phyloP scores from a whole-genome alignment of 306 rosid species.

The Quercus wislizeni region DNA sequence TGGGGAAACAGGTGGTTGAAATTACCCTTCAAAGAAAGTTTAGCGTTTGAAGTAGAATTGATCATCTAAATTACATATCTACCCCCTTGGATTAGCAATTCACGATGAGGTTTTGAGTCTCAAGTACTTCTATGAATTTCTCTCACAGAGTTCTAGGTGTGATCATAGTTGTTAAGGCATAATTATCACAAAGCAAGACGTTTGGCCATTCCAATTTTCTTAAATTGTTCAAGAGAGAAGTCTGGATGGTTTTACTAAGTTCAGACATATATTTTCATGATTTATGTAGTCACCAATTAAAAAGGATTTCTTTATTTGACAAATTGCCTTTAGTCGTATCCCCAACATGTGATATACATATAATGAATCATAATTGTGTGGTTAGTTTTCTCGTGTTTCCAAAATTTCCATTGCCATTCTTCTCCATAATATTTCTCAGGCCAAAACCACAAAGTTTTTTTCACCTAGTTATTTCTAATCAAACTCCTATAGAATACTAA shows the following conservation, averaged over 20 bases:
- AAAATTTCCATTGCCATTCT: background rate
- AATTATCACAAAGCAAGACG: background rate
- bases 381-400: background rate
- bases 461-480: background rate
- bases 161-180: background rate
- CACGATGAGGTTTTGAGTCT: no score
- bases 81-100: no score
- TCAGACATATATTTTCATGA: background rate
- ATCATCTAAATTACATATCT: no score
- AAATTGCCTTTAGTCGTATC: background rate
- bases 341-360: background rate
- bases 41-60: no score
- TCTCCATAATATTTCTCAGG: background rate
- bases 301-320: background rate
- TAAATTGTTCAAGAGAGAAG: background rate
- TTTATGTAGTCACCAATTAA: background rate
- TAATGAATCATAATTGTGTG: background rate
- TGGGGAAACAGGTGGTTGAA: background rate
- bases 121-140: no score
- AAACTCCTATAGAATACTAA: background rate
- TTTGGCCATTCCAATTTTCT: background rate
- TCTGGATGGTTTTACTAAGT: background rate
- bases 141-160: no score
- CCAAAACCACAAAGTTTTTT: background rate
- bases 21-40: background rate